These are phyloP conservation scores for Dactylorhiza incarnata DNA, from an alignment of 106 monocot species.

Conservation along the genomic window DNA sequence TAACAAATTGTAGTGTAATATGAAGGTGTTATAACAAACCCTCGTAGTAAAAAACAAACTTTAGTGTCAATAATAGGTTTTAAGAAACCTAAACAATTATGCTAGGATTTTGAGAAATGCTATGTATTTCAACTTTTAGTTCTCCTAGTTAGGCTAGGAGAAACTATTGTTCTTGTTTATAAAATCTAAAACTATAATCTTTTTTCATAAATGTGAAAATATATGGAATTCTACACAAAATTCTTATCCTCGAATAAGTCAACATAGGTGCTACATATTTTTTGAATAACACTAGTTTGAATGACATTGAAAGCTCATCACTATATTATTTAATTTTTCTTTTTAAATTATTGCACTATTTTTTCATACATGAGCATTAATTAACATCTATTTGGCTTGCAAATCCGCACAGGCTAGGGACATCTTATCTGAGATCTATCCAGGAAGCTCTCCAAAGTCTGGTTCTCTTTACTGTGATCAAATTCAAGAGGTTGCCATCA, in stretches of 20 bases:
- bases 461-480: constrained; percentile 77
- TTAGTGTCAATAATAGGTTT: not conserved
- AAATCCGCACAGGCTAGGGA: constrained; percentile 39
- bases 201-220: not conserved
- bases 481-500: constrained; percentile 63
- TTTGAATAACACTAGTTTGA: not conserved
- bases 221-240: not conserved
- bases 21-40: not conserved
- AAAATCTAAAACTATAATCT: not conserved
- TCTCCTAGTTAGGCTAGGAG: not conserved
- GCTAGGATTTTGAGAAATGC: not conserved
- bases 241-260: not conserved
- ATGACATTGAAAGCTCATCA: not conserved
- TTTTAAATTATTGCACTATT: not conserved
- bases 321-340: not conserved
- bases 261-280: not conserved
- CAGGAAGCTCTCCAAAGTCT: constrained; percentile 54
- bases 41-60: not conserved
- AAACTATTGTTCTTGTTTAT: not conserved
- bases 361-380: not conserved
- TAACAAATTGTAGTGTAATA: not conserved
- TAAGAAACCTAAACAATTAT: not conserved
- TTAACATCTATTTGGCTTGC: not conserved
- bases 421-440: constrained; percentile 78
- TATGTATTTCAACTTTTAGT: not conserved